phyloP scores from a whole-genome alignment of 768 basidiomycete species.

The Dacryopinax spathularia region DNA sequence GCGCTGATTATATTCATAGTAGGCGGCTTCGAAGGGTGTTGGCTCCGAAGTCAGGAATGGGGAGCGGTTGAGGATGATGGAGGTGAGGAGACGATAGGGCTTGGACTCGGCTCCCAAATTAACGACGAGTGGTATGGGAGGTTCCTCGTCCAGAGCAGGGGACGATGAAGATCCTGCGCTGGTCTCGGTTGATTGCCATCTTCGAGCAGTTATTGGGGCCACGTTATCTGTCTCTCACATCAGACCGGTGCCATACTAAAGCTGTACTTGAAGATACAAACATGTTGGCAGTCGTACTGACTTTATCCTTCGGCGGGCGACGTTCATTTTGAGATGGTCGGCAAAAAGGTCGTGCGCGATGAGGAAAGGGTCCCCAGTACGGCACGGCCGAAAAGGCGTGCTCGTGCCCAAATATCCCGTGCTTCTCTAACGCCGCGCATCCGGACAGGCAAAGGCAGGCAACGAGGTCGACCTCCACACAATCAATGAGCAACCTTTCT shows the following conservation, averaged over 20 bases:
- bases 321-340: neutral
- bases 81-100: constrained; percentile 14
- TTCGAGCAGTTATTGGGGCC: neutral
- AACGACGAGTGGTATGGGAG: neutral
- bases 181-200: constrained; percentile 8
- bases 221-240: neutral
- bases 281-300: neutral
- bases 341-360: neutral
- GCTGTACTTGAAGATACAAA: neutral
- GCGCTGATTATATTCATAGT: constrained; percentile 69
- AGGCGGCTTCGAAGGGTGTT: constrained; percentile 61
- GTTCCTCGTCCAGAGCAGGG: neutral
- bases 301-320: neutral
- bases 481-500: neutral
- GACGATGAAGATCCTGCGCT: constrained; percentile 3
- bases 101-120: neutral
- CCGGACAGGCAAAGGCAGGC: too few species aligned
- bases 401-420: neutral
- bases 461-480: neutral
- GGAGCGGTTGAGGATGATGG: constrained; percentile 26
- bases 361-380: neutral
- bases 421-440: too few species aligned
- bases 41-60: constrained; percentile 30
- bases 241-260: too few species aligned
- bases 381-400: neutral